Conservation (phyloP, 805 yeast species). For the Pichia californica region DNA sequence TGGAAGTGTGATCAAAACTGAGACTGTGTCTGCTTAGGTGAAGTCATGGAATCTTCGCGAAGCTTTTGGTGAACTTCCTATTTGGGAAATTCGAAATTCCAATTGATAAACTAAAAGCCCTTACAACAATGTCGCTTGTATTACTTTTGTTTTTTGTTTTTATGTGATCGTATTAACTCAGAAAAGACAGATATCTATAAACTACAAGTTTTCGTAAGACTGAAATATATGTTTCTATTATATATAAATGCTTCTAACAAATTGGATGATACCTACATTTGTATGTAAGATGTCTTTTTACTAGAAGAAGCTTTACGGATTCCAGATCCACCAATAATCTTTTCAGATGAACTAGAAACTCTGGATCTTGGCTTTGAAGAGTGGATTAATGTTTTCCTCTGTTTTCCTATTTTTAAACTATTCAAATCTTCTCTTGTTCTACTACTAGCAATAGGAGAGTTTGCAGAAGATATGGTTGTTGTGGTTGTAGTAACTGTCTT, state of each 20-base stretch:
- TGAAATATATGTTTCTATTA: too few relatives aligned
- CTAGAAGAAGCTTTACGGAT: constrained; percentile 30
- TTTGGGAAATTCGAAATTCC: neutral
- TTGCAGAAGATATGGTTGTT: constrained; percentile 32
- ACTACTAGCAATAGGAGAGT: constrained; percentile 18
- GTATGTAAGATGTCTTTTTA: constrained; percentile 9
- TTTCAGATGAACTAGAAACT: constrained; percentile 24
- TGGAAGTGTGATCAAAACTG: too few relatives aligned
- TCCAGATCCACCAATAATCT: constrained; percentile 30
- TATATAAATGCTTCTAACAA: too few relatives aligned
- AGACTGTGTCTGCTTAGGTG: too few relatives aligned
- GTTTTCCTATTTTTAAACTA: constrained; percentile 18
- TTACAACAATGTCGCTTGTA: too few relatives aligned
- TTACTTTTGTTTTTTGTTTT: too few relatives aligned
- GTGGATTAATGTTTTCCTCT: constrained; percentile 21
- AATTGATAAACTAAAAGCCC: too few relatives aligned
- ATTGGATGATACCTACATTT: too few relatives aligned
- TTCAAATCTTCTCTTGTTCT: constrained; percentile 17
- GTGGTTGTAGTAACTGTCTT: constrained; percentile 46
- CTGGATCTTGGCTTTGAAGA: constrained; percentile 19
- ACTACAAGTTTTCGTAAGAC: too few relatives aligned
- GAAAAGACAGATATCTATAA: too few relatives aligned
- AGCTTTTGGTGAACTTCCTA: too few relatives aligned
- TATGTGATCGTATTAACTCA: too few relatives aligned
- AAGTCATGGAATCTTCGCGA: constrained; percentile 2